A percentile compares a stretch with the other conserved stretches of the same genome.
Evolutionary conservation across 176 grass and related monocot species (phyloP).

Genomic region (Oryza meridionalis): DNA sequence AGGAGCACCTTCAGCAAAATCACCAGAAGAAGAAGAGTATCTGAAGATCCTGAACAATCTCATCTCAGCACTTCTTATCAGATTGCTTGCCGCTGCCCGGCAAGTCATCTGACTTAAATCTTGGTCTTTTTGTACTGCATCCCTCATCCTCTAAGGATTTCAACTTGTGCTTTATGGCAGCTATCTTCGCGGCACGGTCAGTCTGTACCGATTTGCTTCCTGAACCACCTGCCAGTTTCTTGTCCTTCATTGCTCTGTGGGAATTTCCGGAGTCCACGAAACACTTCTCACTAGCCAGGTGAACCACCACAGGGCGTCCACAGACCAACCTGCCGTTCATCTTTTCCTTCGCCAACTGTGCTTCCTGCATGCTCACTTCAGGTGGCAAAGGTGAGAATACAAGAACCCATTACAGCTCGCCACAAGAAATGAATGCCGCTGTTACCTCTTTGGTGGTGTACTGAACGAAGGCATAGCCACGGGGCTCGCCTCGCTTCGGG

Average conservation of each 20-base stretch:
- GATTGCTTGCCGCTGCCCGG: constrained; percentile 8
- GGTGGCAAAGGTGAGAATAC: constrained; percentile 68
- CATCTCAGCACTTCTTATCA: constrained; percentile 40
- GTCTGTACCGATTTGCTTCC: constrained; percentile 53
- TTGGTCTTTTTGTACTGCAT: constrained; percentile 72
- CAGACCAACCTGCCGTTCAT: constrained; percentile 80
- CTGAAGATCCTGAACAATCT: neutral
- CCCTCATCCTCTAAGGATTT: constrained; percentile 72
- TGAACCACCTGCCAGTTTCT: constrained; percentile 47
- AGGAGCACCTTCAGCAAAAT: constrained; percentile 29
- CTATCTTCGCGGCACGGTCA: constrained; percentile 71
- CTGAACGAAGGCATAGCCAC: constrained; percentile 92
- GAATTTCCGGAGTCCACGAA: constrained; percentile 33
- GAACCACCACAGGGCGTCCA: constrained; percentile 76
- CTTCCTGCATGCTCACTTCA: constrained; percentile 99
- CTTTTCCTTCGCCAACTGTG: constrained; percentile 79
- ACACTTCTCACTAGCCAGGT: constrained; percentile 79
- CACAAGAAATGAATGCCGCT: constrained; percentile 39
- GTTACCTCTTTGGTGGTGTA: constrained; percentile 89
- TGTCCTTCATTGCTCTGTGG: constrained; percentile 31
- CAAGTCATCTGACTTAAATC: constrained; percentile 39
- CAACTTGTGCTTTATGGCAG: constrained; percentile 83
- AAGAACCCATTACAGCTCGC: constrained; percentile 13
- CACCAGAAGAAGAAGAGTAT: neutral
- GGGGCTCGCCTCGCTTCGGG: constrained; percentile 82